Conservation (phyloP, 2,329 filamentous ascomycete genomes). For the Xylaria hypoxylon region DNA sequence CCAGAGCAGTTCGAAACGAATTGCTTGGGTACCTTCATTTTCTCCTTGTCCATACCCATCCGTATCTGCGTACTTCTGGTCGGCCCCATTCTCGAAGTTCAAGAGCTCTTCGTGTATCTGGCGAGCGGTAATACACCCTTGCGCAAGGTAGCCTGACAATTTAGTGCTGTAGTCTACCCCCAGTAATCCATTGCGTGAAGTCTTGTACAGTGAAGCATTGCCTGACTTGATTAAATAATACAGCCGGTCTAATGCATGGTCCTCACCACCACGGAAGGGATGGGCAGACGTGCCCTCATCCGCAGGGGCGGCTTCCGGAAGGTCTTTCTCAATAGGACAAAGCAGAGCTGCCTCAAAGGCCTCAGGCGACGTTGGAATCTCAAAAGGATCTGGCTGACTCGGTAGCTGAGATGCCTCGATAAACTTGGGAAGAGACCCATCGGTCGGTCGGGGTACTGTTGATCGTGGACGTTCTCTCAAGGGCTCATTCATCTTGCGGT, state of each 20-base stretch:
- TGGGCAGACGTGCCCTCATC: constrained; percentile 68
- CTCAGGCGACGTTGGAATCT: constrained; percentile 67
- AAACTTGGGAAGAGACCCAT: constrained; percentile 66
- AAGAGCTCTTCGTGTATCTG: constrained; percentile 77
- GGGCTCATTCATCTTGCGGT: constrained; percentile 78
- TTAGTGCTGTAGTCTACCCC: constrained; percentile 81
- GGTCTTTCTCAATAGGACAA: constrained; percentile 65
- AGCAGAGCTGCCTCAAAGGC: constrained; percentile 66
- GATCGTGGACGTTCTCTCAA: constrained; percentile 72
- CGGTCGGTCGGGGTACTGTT: constrained; percentile 64
- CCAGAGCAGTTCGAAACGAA: constrained; percentile 82
- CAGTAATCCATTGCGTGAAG: constrained; percentile 77
- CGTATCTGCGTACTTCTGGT: constrained; percentile 54
- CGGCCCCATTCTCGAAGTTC: constrained; percentile 74
- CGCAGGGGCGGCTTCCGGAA: constrained; percentile 63
- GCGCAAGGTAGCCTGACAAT: constrained; percentile 77
- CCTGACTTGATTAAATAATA: constrained; percentile 70
- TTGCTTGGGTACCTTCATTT: constrained; percentile 75
- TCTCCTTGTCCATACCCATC: constrained; percentile 76
- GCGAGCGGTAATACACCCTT: constrained; percentile 78
- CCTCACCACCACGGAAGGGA: constrained; percentile 76
- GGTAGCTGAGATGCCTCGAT: constrained; percentile 65
- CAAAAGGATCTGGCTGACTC: constrained; percentile 70
- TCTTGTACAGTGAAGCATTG: constrained; percentile 72
- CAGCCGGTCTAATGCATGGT: constrained; percentile 67